Percentiles rank a stretch among this genome's conserved stretches.
These are phyloP conservation scores for Elaphomyces granulatus DNA, from an alignment of 495 filamentous ascomycete genomes.

Conservation along the genomic window DNA sequence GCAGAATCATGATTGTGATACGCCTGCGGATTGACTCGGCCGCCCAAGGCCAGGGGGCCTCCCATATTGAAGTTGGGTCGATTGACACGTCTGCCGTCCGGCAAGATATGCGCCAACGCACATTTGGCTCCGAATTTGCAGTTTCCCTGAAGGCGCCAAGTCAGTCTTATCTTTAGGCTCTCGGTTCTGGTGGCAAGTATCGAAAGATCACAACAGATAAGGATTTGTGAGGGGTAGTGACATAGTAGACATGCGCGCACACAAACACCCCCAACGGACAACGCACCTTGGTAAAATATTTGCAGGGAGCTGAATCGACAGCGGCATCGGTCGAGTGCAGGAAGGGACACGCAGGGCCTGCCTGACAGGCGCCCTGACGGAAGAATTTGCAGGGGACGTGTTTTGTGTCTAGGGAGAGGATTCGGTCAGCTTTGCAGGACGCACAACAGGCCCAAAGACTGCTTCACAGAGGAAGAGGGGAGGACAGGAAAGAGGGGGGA, in stretches of 20 bases:
- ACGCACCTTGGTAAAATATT: conserved; percentile 93
- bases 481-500: conserved; percentile 1
- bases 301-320: conserved; percentile 75
- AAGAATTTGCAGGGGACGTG: conserved; percentile 99
- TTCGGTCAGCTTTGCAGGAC: conserved; percentile 3
- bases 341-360: conserved; percentile 90
- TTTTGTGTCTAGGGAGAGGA: conserved; percentile 70
- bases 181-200: neutral
- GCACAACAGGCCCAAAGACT: conserved; percentile 1
- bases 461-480: conserved; percentile 4
- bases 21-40: conserved; percentile 54
- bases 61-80: conserved; percentile 32
- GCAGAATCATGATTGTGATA: conserved; percentile 57
- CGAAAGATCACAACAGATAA: neutral
- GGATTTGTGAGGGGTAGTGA: no score
- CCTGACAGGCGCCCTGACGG: conserved; percentile 88
- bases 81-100: conserved; percentile 85
- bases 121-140: conserved; percentile 99
- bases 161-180: neutral
- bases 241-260: no score
- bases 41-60: conserved; percentile 51
- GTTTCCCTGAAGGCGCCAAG: conserved; percentile 52
- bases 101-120: conserved; percentile 86
- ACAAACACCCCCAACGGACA: no score
- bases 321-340: conserved; percentile 74